These are phyloP conservation scores for Claviceps quebecensis DNA, from an alignment of 2,329 filamentous ascomycete genomes.

Conservation along the genomic window DNA sequence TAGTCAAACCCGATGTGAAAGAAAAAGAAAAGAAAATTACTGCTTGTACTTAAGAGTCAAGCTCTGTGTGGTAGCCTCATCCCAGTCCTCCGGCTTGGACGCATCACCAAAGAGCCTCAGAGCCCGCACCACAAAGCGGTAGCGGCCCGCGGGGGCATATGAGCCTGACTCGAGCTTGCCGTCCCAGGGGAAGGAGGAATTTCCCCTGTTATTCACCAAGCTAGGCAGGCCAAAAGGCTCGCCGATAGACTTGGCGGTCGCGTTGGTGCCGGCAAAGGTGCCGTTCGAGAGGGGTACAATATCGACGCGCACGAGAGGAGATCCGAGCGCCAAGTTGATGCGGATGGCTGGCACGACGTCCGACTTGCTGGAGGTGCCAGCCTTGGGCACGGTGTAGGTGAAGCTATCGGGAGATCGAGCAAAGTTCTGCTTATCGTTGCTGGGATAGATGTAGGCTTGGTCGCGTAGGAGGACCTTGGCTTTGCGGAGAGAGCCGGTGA, in stretches of 20 bases:
- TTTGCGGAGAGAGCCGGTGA: slow-evolving; percentile 19
- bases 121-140: slow-evolving; percentile 32
- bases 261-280: slow-evolving; percentile 15
- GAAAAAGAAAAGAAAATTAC: neutral
- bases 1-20: neutral
- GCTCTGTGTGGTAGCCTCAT: slow-evolving; percentile 23
- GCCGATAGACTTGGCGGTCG: slow-evolving; percentile 26
- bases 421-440: slow-evolving; percentile 13
- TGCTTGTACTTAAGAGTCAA: slow-evolving; percentile 29
- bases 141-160: slow-evolving; percentile 31
- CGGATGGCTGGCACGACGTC: neutral
- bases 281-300: slow-evolving; percentile 19
- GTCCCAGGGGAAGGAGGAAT: slow-evolving; percentile 20
- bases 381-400: slow-evolving; percentile 25
- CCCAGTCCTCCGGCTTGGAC: slow-evolving; percentile 28
- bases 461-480: slow-evolving; percentile 9
- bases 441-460: slow-evolving; percentile 14
- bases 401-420: slow-evolving; percentile 16
- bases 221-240: slow-evolving; percentile 25
- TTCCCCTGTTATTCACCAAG: slow-evolving; percentile 9
- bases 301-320: slow-evolving; percentile 26
- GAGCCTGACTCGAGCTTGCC: slow-evolving; percentile 29
- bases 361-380: slow-evolving; percentile 17
- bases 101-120: slow-evolving; percentile 35
- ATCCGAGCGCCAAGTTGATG: slow-evolving; percentile 28